phyloP scores from a whole-genome alignment of 768 basidiomycete species.

The Neoboletus subvelutipes region DNA sequence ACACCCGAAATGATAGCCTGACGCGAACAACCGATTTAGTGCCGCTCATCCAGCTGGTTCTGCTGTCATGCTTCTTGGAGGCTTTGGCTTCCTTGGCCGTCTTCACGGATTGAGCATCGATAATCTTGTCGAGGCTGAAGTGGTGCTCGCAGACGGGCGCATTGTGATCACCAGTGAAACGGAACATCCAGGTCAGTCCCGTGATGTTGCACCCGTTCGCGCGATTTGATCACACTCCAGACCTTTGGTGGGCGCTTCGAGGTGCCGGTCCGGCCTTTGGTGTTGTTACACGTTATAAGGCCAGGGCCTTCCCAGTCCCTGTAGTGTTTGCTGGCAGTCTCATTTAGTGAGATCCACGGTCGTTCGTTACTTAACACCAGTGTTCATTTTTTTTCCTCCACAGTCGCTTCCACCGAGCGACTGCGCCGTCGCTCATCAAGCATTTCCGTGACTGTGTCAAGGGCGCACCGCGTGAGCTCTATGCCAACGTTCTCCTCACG shows the following conservation, averaged over 20 bases:
- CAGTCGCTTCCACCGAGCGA: constrained; percentile 86
- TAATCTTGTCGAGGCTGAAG: constrained; percentile 87
- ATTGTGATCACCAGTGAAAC: constrained; percentile 75
- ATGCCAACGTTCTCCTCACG: constrained; percentile 87
- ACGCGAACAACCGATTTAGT: constrained; percentile 38
- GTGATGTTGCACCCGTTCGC: not conserved
- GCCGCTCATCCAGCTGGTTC: constrained; percentile 80
- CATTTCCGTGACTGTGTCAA: constrained; percentile 95
- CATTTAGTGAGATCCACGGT: constrained; percentile 65
- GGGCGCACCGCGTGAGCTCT: constrained; percentile 81
- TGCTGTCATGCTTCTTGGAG: constrained; percentile 79
- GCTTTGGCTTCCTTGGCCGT: constrained; percentile 86
- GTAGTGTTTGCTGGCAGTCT: constrained; percentile 91
- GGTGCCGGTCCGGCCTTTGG: constrained; percentile 84
- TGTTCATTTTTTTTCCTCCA: constrained; percentile 11
- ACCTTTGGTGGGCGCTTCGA: constrained; percentile 86
- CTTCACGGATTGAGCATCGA: constrained; percentile 86
- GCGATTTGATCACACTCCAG: constrained; percentile 36
- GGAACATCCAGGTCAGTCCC: constrained; percentile 59
- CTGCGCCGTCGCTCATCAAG: constrained; percentile 82
- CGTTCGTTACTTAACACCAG: not conserved
- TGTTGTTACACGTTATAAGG: constrained; percentile 86
- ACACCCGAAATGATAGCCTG: constrained; percentile 1
- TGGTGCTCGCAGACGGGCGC: constrained; percentile 88
- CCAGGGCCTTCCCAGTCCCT: constrained; percentile 84